Percentiles rank a stretch among this genome's conserved stretches.
phyloP scores from a whole-genome alignment of 352 stramenopile species.

The Halophytophthora polymorphica region DNA sequence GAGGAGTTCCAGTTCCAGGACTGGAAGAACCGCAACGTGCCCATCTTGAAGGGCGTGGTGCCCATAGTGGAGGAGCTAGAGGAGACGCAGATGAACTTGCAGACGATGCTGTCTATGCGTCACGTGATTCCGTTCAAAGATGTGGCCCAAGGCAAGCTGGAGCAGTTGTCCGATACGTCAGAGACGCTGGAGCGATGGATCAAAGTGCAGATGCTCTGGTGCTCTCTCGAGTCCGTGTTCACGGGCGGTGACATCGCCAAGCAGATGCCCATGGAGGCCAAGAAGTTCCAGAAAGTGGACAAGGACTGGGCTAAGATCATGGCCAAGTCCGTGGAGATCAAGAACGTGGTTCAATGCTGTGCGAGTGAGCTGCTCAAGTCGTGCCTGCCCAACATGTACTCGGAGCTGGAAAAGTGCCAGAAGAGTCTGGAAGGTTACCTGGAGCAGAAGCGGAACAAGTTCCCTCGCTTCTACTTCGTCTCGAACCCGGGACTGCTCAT shows the following conservation, averaged over 20 bases:
- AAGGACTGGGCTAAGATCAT: constrained; percentile 99
- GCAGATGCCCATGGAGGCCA: constrained; percentile 98
- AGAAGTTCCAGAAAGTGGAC: constrained; percentile 98
- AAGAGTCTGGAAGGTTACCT: constrained; percentile 98
- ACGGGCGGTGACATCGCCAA: constrained; percentile 98
- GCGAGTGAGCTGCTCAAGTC: constrained; percentile 97
- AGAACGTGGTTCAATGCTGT: constrained; percentile 92
- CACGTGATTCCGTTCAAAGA: constrained; percentile 97
- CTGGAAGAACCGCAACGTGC: constrained; percentile 93
- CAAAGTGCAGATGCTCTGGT: constrained; percentile 99
- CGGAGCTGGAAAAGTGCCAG: constrained; percentile 97
- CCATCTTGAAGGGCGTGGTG: constrained; percentile 95
- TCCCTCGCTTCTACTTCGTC: constrained; percentile 99
- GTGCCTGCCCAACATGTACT: constrained; percentile 96
- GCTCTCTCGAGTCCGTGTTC: constrained; percentile 97
- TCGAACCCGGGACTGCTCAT: constrained; percentile 97
- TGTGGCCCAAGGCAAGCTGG: constrained; percentile 92
- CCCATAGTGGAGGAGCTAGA: constrained; percentile 97
- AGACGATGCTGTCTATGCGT: constrained; percentile 98
- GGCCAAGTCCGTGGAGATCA: constrained; percentile 89
- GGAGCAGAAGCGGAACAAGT: constrained; percentile 98
- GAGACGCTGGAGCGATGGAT: constrained; percentile 98
- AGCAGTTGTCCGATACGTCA: constrained; percentile 94
- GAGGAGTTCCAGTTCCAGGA: constrained; percentile 96
- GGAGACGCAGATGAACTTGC: constrained; percentile 97